These are phyloP conservation scores for Candolleomyces eurysporus DNA, from an alignment of 768 basidiomycete genomes.

Conservation along the genomic window DNA sequence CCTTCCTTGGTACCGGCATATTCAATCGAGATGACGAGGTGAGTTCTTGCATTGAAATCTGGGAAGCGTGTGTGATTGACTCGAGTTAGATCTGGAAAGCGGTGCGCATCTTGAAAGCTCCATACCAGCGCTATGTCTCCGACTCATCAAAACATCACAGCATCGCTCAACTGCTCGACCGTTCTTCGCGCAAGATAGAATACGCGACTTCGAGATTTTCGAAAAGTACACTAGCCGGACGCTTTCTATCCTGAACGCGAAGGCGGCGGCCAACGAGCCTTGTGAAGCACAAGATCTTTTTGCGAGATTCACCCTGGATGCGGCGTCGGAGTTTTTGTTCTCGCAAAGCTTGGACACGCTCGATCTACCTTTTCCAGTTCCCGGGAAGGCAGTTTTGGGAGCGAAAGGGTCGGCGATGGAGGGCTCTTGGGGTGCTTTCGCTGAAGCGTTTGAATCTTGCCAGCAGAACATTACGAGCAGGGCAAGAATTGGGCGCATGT, in stretches of 20 bases:
- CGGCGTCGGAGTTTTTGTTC: slow-evolving; percentile 73
- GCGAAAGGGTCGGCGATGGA: slow-evolving; percentile 60
- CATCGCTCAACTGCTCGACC: slow-evolving; percentile 68
- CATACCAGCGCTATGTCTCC: not conserved
- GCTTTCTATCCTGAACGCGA: slow-evolving; percentile 44
- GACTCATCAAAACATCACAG: slow-evolving; percentile 28
- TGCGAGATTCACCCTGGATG: slow-evolving; percentile 65
- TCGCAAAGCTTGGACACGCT: slow-evolving; percentile 64
- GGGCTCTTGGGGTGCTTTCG: slow-evolving; percentile 62
- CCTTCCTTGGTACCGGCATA: slow-evolving; percentile 71
- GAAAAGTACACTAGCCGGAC: slow-evolving; percentile 52
- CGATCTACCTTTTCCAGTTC: slow-evolving; percentile 48
- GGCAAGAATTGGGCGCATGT: slow-evolving; percentile 51
- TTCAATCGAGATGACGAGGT: slow-evolving; percentile 78
- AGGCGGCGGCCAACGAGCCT: slow-evolving; percentile 36
- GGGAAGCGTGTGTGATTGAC: slow-evolving; percentile 1
- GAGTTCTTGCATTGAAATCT: slow-evolving; percentile 16
- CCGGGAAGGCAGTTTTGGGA: slow-evolving; percentile 44
- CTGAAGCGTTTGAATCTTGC: slow-evolving; percentile 55
- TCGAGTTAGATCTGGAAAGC: slow-evolving; percentile 56
- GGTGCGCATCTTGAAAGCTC: slow-evolving; percentile 33
- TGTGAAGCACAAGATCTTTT: slow-evolving; percentile 70
- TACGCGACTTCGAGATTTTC: slow-evolving; percentile 68
- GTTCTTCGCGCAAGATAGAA: slow-evolving; percentile 72
- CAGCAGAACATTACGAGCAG: slow-evolving; percentile 52